phyloP scores from a whole-genome alignment of 2,329 filamentous ascomycete species.

The Curvularia lunata region DNA sequence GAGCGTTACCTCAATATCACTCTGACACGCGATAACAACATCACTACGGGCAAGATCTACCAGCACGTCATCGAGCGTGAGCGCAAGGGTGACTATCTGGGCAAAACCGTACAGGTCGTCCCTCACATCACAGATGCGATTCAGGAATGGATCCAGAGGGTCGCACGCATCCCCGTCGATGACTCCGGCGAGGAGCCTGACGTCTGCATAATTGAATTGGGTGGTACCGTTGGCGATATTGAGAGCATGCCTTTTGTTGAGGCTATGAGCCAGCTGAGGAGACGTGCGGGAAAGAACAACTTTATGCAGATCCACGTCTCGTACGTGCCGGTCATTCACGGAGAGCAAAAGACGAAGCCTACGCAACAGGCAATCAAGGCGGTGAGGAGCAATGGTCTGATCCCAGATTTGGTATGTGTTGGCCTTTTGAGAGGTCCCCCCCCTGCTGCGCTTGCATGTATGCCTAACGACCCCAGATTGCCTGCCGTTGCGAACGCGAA shows the following conservation, averaged over 20 bases:
- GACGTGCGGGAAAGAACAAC: constrained; percentile 75
- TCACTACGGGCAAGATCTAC: constrained; percentile 98
- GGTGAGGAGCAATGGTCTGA: constrained; percentile 77
- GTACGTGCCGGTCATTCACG: constrained; percentile 77
- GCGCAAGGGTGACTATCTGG: constrained; percentile 78
- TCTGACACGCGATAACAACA: constrained; percentile 87
- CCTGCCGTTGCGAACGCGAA: constrained; percentile 83
- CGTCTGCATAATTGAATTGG: constrained; percentile 82
- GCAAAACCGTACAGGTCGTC: constrained; percentile 87
- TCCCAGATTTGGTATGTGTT: constrained; percentile 63
- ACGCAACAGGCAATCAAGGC: constrained; percentile 89
- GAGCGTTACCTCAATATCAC: constrained; percentile 83
- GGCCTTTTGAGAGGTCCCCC: not conserved
- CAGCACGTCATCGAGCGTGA: constrained; percentile 82
- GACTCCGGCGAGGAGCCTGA: constrained; percentile 83
- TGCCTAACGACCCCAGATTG: constrained; percentile 65
- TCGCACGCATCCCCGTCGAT: constrained; percentile 84
- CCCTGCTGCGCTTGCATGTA: not conserved
- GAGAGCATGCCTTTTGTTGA: constrained; percentile 89
- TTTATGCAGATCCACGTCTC: constrained; percentile 90
- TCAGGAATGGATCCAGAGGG: constrained; percentile 88
- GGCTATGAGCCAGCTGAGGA: constrained; percentile 78
- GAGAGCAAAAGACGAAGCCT: constrained; percentile 95
- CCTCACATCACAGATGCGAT: constrained; percentile 92
- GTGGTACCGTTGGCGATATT: constrained; percentile 78